Evolutionary conservation across 768 basidiomycete genomes (phyloP).

Genomic region (Glaciozyma martinii): DNA sequence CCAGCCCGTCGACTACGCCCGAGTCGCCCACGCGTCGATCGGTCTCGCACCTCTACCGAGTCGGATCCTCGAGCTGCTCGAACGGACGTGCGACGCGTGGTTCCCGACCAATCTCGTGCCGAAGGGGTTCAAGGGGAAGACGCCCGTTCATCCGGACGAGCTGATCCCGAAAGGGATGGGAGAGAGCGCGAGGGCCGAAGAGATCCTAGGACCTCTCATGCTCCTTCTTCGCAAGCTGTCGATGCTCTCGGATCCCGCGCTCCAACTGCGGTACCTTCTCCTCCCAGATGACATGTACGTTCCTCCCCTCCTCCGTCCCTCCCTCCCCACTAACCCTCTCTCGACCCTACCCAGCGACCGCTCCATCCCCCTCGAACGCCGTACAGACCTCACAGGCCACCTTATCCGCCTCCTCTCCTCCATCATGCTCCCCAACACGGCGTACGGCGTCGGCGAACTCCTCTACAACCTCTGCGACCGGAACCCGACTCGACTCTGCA

Average conservation of each 20-base stretch:
- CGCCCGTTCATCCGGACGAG: slow-evolving; percentile 22
- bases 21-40: neutral
- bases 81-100: slow-evolving; percentile 13
- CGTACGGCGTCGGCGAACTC: slow-evolving; percentile 75
- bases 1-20: slow-evolving; percentile 15
- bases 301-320: neutral
- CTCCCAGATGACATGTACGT: slow-evolving; percentile 59
- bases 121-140: neutral
- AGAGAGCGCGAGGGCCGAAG: slow-evolving; percentile 52
- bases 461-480: slow-evolving; percentile 72
- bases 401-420: slow-evolving; percentile 66
- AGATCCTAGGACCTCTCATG: slow-evolving; percentile 64
- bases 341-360: slow-evolving; percentile 50
- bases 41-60: neutral
- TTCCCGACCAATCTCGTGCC: slow-evolving; percentile 18
- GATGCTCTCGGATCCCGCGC: slow-evolving; percentile 57
- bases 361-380: slow-evolving; percentile 60
- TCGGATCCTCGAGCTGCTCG: slow-evolving; percentile 20
- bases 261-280: slow-evolving; percentile 52
- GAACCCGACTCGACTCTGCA: slow-evolving; percentile 62
- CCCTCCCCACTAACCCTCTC: neutral
- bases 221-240: slow-evolving; percentile 57
- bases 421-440: slow-evolving; percentile 62
- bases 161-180: slow-evolving; percentile 17
- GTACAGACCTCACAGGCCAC: slow-evolving; percentile 65